Base-by-base conservation (phyloP, 176 grass and related monocot species). In the Guadua angustifolia region DNA sequence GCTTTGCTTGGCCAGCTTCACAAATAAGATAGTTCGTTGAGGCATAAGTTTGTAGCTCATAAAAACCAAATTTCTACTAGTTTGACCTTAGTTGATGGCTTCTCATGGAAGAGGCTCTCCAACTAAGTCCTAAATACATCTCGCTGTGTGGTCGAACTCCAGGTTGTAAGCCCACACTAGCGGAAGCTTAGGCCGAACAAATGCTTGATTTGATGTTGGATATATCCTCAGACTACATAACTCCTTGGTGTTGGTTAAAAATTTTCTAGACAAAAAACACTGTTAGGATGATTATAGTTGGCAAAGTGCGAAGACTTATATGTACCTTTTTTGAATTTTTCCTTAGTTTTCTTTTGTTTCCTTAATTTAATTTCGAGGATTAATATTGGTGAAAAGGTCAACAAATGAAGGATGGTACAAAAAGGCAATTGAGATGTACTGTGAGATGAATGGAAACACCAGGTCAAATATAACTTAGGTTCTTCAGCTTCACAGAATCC, bases 61-160 rank as follows among this genome's bases (percentile, higher is more conserved):
- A 4, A 50, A 35, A 35, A 5, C 3, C 18, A 21, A 36, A 24
- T 17, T 24, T 62, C 24, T 39, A 29, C 11, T 88, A 83, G 22
- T 74, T 52, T 83, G 67, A 36, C 36, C n/a, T 88, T 53, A 44
- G 82, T 15, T 60, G 62, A 47, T 42, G 10, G 16, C 18, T 22
- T 70, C 4, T 4, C 25, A 18, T 29, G 35, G 45, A 58, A 22
- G 47, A n/a, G 18, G 13, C 5, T 24, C 32, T 53, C 8, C 10
- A 16, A 19, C 19, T 15, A 58, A 22, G 6, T 36, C n/a, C 4
- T 15, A 39, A 17, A 17, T 76, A 53, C 33, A 19, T 24, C 1
- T 71, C 18, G 5, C 24, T 79, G 19, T 55, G 39, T 79, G 3
- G 11, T 58, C 0, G 21, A 66, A 69, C 50, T 72, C 50, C 14